phyloP scores from a whole-genome alignment of 2,329 filamentous ascomycete genomes.

The Hypomyces rosellus region DNA sequence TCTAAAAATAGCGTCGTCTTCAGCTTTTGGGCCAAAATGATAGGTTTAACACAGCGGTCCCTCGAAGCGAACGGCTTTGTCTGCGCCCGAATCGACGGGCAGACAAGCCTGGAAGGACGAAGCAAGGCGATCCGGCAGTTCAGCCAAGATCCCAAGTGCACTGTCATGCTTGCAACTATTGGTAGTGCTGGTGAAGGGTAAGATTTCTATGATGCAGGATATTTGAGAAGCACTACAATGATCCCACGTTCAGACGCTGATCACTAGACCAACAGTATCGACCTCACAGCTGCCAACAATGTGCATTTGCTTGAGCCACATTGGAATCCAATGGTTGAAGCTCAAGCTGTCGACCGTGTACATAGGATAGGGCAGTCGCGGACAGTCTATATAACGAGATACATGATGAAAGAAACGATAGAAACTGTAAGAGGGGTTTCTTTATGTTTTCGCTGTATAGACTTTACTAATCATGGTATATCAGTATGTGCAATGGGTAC shows the following conservation, averaged over 20 bases:
- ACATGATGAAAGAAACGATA: conserved; percentile 19
- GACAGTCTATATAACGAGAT: conserved; percentile 23
- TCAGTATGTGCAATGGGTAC: no score
- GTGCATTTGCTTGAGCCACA: conserved; percentile 28
- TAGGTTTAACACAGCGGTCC: conserved; percentile 18
- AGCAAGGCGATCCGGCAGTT: no score
- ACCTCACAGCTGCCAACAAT: conserved; percentile 12
- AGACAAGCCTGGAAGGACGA: conserved; percentile 4
- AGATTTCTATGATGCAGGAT: conserved; percentile 10
- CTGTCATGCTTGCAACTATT: conserved; percentile 26
- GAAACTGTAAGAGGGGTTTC: no score
- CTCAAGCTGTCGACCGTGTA: conserved; percentile 26
- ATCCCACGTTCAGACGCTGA: no score
- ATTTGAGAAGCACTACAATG: no score
- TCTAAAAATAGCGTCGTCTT: no score
- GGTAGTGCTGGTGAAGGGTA: conserved; percentile 27
- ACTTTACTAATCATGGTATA: no score
- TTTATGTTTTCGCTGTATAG: no score
- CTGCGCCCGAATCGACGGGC: conserved; percentile 23
- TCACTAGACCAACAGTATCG: no score
- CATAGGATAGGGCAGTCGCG: conserved; percentile 24
- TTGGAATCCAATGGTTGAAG: conserved; percentile 29
- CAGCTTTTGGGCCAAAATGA: conserved; percentile 17
- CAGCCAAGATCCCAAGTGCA: conserved; percentile 11
- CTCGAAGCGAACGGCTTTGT: conserved; percentile 12